Evolutionary conservation across 169 alveolate species (phyloP), one percentile per base, ranked within the genome.

Genomic region (Perkinsus marinus): DNA sequence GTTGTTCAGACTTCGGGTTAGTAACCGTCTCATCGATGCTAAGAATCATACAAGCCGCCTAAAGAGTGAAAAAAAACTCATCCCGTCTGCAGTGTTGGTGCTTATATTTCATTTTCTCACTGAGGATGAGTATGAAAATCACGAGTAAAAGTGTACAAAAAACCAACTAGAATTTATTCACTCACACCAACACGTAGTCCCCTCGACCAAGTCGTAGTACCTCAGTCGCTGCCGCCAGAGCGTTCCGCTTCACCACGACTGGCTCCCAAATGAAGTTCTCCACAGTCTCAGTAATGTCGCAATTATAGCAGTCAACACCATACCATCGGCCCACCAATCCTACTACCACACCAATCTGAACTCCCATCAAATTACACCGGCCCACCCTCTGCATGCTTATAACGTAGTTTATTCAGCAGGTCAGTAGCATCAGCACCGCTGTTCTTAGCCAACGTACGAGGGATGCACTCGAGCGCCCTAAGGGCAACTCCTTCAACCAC

Each of bases 1-100:
- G 79, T 26, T 57, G 79, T 16, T 57, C 79, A 2, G 79, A 95
- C 89, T 96, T 95, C 36, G 98, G 98, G 94, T 98, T 98, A 92
- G 96, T 97, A 41, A 98, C 98, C 19, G 99, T 98, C 95, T 98
- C 99, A 94, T 98, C 99, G 43, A 98, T 97, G 38, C 99, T 97
- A 39, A 98, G 96, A 89, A 98, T 97, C 47, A 98, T 94, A 93
- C 99, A 98, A 9, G 99, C 99, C 7, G 99, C 99, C 94, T 89
- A 16, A 89, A 39, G 36, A 10, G 10, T n/a, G n/a, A n/a, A n/a
- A n/a, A n/a, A n/a, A n/a, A n/a, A n/a, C n/a, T n/a, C n/a, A n/a
- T n/a, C n/a, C n/a, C n/a, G n/a, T n/a, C n/a, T n/a, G n/a, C n/a
- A n/a, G n/a, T n/a, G n/a, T n/a, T n/a, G n/a, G n/a, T n/a, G n/a